Base-by-base conservation (phyloP, 1,284 basidiomycete species). In the Waitea zeae region DNA sequence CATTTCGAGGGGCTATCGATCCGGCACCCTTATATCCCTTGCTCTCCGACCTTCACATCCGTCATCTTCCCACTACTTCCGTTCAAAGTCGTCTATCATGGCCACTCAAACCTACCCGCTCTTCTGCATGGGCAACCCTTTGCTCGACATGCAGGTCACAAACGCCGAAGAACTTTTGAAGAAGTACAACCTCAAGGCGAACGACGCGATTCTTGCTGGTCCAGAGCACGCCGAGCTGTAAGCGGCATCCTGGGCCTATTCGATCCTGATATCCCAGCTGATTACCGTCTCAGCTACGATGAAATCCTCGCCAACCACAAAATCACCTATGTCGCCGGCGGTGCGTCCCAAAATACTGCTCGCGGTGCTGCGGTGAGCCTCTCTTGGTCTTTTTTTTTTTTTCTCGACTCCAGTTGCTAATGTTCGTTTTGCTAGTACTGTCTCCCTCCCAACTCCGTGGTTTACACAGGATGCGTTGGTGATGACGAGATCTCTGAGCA, bases 141-240 rank as follows among this genome's bases (percentile, higher is more conserved):
- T 92, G 54, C 76, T 92, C 41, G 87, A 92, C 54, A 78, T 90
- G 58, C 84, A 88, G 56, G 83, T 88, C 46, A 72, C 61, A 41
- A 66, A 88, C 44, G 88, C 84, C 37, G 82, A 92, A 52, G 64
- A 64, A 31, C 69, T 97, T 40, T 67, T 98, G 38, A 64, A 81
- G 48, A 97, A 96, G 59, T 99, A 98, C 57, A 70, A 59, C 42
- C 72, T 98, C 52, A 89, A 90, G 56, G 62, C 90, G 36, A 96
- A 99, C 66, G 89, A 98, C 54, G 93, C 95, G 37, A 92, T 97
- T 54, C 74, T 97, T 39, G 95, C 90, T 17, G 83, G 82, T 46
- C 78, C 80, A 39, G 83, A 90, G n/a, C n/a, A n/a, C n/a, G n/a
- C n/a, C n/a, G n/a, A n/a, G n/a, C n/a, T n/a, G n/a, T n/a, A n/a